Evolutionary conservation across 1,284 basidiomycete genomes (phyloP).

Genomic region (Melampsora abietis-canadensis): DNA sequence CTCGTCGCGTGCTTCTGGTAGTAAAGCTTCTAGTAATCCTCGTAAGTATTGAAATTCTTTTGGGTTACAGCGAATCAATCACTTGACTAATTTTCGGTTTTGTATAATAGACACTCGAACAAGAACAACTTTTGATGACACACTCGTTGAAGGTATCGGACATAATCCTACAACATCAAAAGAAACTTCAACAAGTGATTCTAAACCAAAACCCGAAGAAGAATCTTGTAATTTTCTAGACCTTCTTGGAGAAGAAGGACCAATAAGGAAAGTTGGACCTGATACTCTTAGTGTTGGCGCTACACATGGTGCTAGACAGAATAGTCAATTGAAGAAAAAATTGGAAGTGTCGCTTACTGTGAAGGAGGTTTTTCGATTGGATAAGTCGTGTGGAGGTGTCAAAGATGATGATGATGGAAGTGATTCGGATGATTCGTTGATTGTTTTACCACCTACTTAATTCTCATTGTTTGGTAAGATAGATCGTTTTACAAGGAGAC

Average conservation of each 20-base stretch:
- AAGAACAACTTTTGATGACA: neutral
- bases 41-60: neutral
- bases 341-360: neutral
- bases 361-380: neutral
- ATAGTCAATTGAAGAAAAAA: neutral
- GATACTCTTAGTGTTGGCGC: neutral
- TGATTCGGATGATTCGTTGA: slow-evolving; percentile 7
- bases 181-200: neutral
- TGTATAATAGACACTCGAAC: neutral
- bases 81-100: neutral
- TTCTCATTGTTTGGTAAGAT: too few species aligned
- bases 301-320: neutral
- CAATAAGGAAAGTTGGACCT: neutral
- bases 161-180: neutral
- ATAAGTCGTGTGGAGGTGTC: neutral
- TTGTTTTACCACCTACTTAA: slow-evolving; percentile 6
- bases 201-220: neutral
- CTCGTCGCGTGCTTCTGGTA: neutral
- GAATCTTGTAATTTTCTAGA: neutral
- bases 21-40: slow-evolving; percentile 4
- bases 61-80: neutral
- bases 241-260: slow-evolving; percentile 1
- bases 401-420: neutral
- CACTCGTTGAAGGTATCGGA: neutral
- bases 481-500: too few species aligned